These are phyloP conservation scores for Globisporangium okanoganense DNA, from an alignment of 352 stramenopile species.

Conservation along the genomic window DNA sequence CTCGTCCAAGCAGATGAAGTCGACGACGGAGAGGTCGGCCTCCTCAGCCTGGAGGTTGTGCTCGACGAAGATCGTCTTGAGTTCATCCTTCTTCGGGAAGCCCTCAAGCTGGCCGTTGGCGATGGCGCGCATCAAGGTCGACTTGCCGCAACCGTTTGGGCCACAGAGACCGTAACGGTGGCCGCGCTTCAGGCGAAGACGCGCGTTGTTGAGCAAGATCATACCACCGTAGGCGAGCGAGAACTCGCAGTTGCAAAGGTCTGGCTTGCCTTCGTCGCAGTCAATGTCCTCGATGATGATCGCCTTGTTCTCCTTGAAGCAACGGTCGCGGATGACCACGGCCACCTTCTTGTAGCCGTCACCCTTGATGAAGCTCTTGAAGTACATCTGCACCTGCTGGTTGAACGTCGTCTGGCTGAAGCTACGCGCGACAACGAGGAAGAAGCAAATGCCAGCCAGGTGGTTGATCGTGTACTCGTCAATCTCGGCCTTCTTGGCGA, in stretches of 20 bases:
- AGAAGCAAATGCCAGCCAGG: slow-evolving; percentile 79
- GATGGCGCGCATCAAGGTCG: slow-evolving; percentile 96
- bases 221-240: slow-evolving; percentile 95
- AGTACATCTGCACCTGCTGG: slow-evolving; percentile 89
- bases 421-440: slow-evolving; percentile 86
- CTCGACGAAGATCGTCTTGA: slow-evolving; percentile 96
- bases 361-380: slow-evolving; percentile 77
- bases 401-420: slow-evolving; percentile 95
- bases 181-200: slow-evolving; percentile 89
- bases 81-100: slow-evolving; percentile 93
- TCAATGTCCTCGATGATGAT: slow-evolving; percentile 95
- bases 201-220: slow-evolving; percentile 90
- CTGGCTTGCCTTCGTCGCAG: slow-evolving; percentile 95
- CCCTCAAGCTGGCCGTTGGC: slow-evolving; percentile 95
- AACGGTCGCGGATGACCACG: slow-evolving; percentile 76
- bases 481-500: slow-evolving; percentile 83
- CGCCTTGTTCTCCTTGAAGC: slow-evolving; percentile 88
- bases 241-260: slow-evolving; percentile 99
- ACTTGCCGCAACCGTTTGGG: slow-evolving; percentile 92
- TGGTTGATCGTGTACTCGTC: slow-evolving; percentile 91
- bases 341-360: slow-evolving; percentile 63
- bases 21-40: slow-evolving; percentile 76
- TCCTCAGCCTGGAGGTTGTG: slow-evolving; percentile 95
- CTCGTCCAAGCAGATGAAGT: slow-evolving; percentile 85
- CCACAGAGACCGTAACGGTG: slow-evolving; percentile 94